Evolutionary conservation across 345 rosid species (phyloP), one percentile per base, ranked within the genome.

Genomic region (Citrus sp.): DNA sequence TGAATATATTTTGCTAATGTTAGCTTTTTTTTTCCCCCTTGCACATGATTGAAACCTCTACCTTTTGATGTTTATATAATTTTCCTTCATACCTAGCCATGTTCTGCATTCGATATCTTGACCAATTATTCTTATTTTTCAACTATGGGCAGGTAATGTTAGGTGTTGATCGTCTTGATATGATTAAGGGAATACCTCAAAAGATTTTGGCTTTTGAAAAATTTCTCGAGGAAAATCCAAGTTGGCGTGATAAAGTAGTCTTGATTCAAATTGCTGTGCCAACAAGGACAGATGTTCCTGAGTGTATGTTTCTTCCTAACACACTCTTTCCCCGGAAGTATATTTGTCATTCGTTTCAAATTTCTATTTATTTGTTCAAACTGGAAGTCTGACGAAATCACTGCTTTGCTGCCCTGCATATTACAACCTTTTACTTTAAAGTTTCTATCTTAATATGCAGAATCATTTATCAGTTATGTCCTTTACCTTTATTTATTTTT

Each of bases 101-200:
- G 19, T n/a, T 54, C 46, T 4, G 37, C 69, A 51, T 61, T 70
- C 30, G 22, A 5, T 69, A 7, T 28, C 66, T 75, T 73, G 51
- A 58, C 76, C 68, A 70, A 73, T 74, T 35, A 58, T 72, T 70
- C 51, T 70, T 81, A 58, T 58, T n/a, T 66, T 77, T 81, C 28
- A 51, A 62, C 28, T 10, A 64, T 86, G 78, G 73, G 62, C 82
- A 89, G 92, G 86, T 89, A 73, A 89, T 89, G 90, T 77, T 89
- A 74, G 92, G 92, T 63, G 92, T 89, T 82, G 92, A 89, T 80
- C 87, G 92, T 58, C 90, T 89, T 78, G 92, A 89, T 79, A 89
- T 87, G 92, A 89, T 89, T 63, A 89, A 89, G 81, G 92, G 92
- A 72, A 87, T 89, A 76, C 90, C 92, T 38, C 92, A 89, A 72